Base-by-base conservation (phyloP, 805 yeast genomes). In the Wickerhamiella australiensis region DNA sequence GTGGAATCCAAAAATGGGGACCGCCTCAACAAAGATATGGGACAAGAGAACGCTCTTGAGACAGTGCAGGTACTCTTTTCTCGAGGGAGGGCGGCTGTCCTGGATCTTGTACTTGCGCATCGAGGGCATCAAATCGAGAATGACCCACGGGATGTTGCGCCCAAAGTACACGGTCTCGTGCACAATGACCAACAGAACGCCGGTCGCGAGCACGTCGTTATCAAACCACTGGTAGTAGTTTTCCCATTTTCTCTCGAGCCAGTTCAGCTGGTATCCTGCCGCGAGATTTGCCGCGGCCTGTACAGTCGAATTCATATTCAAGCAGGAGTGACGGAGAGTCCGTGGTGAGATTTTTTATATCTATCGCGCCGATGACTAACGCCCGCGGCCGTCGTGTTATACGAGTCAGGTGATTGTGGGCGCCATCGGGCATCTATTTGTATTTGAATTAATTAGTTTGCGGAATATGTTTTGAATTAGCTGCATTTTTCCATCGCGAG, bases 1-100 rank as follows among this genome's bases (percentile, higher is more conserved):
- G 67, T 90, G 96, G 79, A 90, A 90, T 47, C 87, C 81, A 95
- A 96, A 90, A 57, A 90, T 92, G 50, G 96, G 97, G 54, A 92
- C 72, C 4, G 95, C 95, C 72, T 90, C 98, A 47, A 90, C 94
- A 55, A 90, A 67, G 66, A 87, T 80, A 69, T 90, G 98, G 2
- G 94, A 82, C 45, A 79, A 75, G 50, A 92, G 68, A 27, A 90
- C 96, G 25, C 83, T 71, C 66, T 85, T 83, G 58, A 85, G 72
- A 68, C 98, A 90, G 66, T 85, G 87, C 88, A 94, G 79, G 66
- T 90, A 96, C 69, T 90, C 96, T 63, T 75, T 74, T 53, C 76
- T 74, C 43, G 84, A 71, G 37, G 96, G 95, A 49, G 81, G 67
- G 64, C 85, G 85, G 37, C 82, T 76, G 44, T 85, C 87, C 71